Base-by-base conservation (phyloP, 352 stramenopile species). In the Nothophytophthora sp. region DNA sequence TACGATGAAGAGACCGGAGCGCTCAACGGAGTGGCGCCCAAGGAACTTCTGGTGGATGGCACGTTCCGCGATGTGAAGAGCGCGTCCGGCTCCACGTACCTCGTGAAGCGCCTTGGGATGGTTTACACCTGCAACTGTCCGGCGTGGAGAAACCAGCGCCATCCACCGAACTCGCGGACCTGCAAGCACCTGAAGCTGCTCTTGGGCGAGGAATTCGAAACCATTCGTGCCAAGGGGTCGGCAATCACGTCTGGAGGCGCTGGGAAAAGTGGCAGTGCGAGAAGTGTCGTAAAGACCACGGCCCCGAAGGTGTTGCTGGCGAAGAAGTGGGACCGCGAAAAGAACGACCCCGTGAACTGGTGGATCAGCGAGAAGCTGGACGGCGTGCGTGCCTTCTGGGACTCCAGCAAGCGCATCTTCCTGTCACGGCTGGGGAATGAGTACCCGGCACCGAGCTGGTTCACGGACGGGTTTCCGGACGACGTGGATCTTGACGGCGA, bases 321-420 rank as follows among this genome's bases (percentile, higher is more conserved):
- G 15, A 75, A 86, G 41, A 89, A 88, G 55, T 89, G 74, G 70
- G 77, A 92, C 15, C 70, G 69, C 3, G 55, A 78, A 29, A 86
- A 84, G 52, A 43, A 90, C 38, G 54, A 88, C 38, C 72, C 76
- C 0, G 57, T 73, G 2, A 51, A 53, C 22, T 92, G 81, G 81
- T 88, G 73, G 71, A 82, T 92, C 36, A 88, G 74, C 37, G 81
- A 92, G 47, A 92, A 92, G 50, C 50, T 92, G 20, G 81, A 92
- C 35, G 81, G 81, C 15, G 71, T 92, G 23, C 78, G 81, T 13
- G 78, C 76, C 13, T 86, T 63, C 49, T 88, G 80, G 79, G 55
- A 86, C 48, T 75, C 71, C 2, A 53, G 55, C 19, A 73, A 79
- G 37, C 71, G 60, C 19, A 56, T 67, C 16, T 88, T 89, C 44